Percentiles rank a stretch among this genome's conserved stretches.
Conservation (phyloP, 768 basidiomycete species). For the Tulasnella sp. region DNA sequence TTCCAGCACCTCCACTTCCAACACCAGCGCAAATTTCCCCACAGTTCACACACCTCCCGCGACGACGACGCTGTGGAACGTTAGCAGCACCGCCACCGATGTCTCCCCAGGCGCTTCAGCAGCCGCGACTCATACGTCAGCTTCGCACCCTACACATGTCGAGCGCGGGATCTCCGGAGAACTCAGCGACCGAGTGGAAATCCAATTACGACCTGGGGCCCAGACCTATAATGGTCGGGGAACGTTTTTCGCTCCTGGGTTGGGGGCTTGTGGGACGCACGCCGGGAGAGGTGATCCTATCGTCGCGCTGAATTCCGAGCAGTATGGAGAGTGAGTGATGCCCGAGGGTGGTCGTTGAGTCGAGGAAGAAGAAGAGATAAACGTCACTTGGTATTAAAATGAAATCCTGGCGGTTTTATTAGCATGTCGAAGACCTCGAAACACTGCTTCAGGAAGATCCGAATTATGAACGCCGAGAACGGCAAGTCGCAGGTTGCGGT, state of each 20-base stretch:
- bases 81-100: not conserved
- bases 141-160: conserved; percentile 8
- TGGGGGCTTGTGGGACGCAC: conserved; percentile 17
- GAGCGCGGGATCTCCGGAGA: conserved; percentile 10
- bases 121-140: not conserved
- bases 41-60: not conserved
- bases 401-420: not conserved
- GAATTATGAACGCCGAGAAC: conserved; percentile 12
- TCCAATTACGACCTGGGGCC: conserved; percentile 5
- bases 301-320: conserved; percentile 14
- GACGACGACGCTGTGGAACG: conserved; percentile 1
- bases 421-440: not conserved
- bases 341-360: not conserved
- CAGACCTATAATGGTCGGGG: conserved; percentile 15
- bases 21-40: not conserved
- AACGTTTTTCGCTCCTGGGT: conserved; percentile 15
- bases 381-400: not conserved
- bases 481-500: conserved; percentile 11
- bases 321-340: conserved; percentile 21
- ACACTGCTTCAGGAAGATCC: conserved; percentile 13
- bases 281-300: not conserved
- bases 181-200: not conserved
- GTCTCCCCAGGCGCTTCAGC: not conserved
- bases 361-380: too few relatives aligned
- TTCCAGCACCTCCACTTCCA: not conserved